Percentiles rank a stretch among this genome's conserved stretches.
Evolutionary conservation across 2,329 filamentous ascomycete species (phyloP).

Genomic region (Madurella fahalii): DNA sequence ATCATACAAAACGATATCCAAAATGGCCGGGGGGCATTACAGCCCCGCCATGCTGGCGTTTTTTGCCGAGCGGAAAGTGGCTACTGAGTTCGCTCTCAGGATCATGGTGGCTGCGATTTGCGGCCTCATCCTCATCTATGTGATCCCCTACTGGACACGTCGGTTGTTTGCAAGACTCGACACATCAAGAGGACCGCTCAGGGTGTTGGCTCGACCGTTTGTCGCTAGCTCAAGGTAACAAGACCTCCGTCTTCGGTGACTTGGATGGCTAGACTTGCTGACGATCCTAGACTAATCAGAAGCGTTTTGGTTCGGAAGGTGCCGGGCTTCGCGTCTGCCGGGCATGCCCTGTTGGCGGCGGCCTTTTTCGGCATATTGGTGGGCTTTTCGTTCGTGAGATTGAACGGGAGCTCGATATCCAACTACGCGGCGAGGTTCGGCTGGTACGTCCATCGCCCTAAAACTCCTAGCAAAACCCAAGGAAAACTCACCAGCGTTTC

Average conservation of each 20-base stretch:
- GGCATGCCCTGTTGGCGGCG: slow-evolving; percentile 31
- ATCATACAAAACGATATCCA: not conserved
- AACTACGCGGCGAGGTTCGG: slow-evolving; percentile 30
- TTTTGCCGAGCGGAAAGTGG: slow-evolving; percentile 22
- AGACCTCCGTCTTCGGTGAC: too few relatives aligned
- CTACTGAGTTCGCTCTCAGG: slow-evolving; percentile 11
- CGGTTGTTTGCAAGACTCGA: slow-evolving; percentile 22
- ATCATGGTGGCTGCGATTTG: slow-evolving; percentile 26
- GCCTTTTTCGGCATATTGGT: slow-evolving; percentile 32
- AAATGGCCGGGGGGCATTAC: slow-evolving; percentile 14
- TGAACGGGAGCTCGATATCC: slow-evolving; percentile 23
- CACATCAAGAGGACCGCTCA: slow-evolving; percentile 15
- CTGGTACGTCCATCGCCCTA: slow-evolving; percentile 28
- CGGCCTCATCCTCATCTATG: slow-evolving; percentile 30
- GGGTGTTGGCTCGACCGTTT: slow-evolving; percentile 25
- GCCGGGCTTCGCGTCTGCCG: slow-evolving; percentile 32
- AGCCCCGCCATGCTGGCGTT: slow-evolving; percentile 14
- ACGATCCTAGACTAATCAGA: slow-evolving; percentile 23
- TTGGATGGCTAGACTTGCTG: not conserved
- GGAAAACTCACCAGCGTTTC: too few relatives aligned
- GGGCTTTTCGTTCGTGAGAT: slow-evolving; percentile 29
- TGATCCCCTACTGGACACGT: slow-evolving; percentile 30
- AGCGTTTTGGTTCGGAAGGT: slow-evolving; percentile 31
- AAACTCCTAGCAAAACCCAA: not conserved
- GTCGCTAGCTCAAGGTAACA: slow-evolving; percentile 26